Conservation (phyloP, 345 rosid species). For the Camelina neglecta region DNA sequence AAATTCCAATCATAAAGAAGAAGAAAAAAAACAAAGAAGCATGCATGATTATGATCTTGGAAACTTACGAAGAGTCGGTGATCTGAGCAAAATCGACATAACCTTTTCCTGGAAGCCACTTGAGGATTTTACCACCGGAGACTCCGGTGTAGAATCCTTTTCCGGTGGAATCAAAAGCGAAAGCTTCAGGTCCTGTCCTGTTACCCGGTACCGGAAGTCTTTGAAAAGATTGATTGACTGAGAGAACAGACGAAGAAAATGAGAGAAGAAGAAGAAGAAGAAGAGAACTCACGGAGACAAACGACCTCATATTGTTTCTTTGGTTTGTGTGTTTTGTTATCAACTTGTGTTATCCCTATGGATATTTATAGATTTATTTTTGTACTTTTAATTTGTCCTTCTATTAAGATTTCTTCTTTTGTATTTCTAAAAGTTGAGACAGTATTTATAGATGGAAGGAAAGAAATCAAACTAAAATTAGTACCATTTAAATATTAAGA, state of each 20-base stretch:
- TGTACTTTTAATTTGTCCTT: constrained; percentile 4
- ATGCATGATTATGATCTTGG: background rate
- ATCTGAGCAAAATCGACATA: constrained; percentile 38
- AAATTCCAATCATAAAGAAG: background rate
- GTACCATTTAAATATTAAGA: background rate
- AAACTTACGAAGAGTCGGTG: constrained; percentile 35
- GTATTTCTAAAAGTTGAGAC: constrained; percentile 8
- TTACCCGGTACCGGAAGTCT: constrained; percentile 35
- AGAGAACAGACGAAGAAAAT: constrained; percentile 25
- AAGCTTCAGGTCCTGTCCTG: constrained; percentile 45
- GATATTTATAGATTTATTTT: constrained; percentile 28
- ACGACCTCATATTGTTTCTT: constrained; percentile 35
- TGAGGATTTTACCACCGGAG: constrained; percentile 51
- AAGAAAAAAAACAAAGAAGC: background rate
- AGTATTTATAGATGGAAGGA: background rate
- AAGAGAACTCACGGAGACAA: constrained; percentile 16
- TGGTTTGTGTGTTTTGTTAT: constrained; percentile 26
- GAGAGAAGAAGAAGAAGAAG: constrained; percentile 34
- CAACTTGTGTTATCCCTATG: background rate
- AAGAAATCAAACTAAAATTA: constrained; percentile 23
- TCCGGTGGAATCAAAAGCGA: constrained; percentile 41
- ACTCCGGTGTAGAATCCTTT: constrained; percentile 52
- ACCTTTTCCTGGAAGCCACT: constrained; percentile 36
- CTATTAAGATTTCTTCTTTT: constrained; percentile 15
- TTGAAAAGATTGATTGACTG: constrained; percentile 14